Evolutionary conservation across 2,329 filamentous ascomycete genomes (phyloP), one percentile per base, ranked within the genome.

Genomic region (Neoascochyta sp.): DNA sequence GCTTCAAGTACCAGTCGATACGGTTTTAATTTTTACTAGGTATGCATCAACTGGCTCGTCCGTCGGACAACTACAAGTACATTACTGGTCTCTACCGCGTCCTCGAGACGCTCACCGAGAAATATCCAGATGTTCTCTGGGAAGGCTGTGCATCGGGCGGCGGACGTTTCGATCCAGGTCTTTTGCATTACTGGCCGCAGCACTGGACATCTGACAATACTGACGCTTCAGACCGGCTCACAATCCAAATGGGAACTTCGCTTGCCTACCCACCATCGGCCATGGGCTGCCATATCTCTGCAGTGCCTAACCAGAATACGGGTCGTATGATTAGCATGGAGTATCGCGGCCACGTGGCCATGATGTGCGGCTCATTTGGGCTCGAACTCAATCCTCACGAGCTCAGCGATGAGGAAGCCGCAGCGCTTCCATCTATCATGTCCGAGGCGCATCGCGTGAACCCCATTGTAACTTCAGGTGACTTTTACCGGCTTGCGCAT

Each of bases 331-430:
- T 73, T 2, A 71, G 77, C 0, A 66, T 82, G 9, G 54, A 57
- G 1, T 81, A 82, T 63, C 75, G 79, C 18, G 76, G 74, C 0
- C 78, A 81, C 32, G 78, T 82, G 0, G 79, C 79, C 5, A 76
- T 81, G 65, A 81, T 81, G 78, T 79, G 79, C 32, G 78, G 78
- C 2, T 79, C 75, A 0, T 82, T 82, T 43, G 79, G 79, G 0
- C 68, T 82, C 8, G 78, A 83, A 50, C 67, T 83, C 6, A 69
- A 81, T 47, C 79, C 78, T 0, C 61, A 60, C 0, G 64, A 71
- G 6, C 68, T 79, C 5, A 57, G 59, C 0, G 63, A 63, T 0
- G 69, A 70, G 9, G 78, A 82, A n/a, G 65, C 62, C 25, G 66
- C 61, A 0, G 63, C 66, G 16, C 66, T 83, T 1, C 78, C 78